Base-by-base conservation (phyloP, 1,284 basidiomycete genomes). In the Rhodotorula glutinis region DNA sequence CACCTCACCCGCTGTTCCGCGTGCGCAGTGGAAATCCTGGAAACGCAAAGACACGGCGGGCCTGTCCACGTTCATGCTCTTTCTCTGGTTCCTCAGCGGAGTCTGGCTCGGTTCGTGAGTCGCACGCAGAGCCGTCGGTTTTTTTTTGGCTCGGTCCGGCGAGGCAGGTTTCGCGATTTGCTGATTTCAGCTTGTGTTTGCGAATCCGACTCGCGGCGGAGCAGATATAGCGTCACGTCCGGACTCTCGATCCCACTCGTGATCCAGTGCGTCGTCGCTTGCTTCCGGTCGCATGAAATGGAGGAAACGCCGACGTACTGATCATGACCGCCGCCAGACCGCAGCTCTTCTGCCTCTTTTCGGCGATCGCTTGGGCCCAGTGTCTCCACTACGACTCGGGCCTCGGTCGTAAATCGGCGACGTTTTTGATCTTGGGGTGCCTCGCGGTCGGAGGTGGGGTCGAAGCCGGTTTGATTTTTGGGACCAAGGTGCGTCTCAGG, bases 301-400 rank as follows among this genome's bases (percentile, higher is more conserved):
- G n/a, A n/a, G n/a, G n/a, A n/a, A n/a, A n/a, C n/a, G n/a, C n/a
- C n/a, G n/a, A n/a, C n/a, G n/a, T 47, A 23, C 49, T 59, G 29
- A 57, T 7, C 23, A 4, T n/a, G 14, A 9, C 21, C 33, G 17
- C 13, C 3, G 49, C 9, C 57, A 63, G 66, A 58, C 67, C 67
- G 0, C 67, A 69, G n/a, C 21, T 29, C 2, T 68, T 68, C 58
- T 54, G 55, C 41, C 30, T 60, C 19, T 56, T 65, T 47, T 38
- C 67, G 1, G 55, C 60, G 2, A 41, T 69, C 57, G 59, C 62
- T 27, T 65, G 56, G 53, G 63, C 60, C 1, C 67, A 69, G 29
- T 60, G 63, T 49, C 33, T 69, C 10, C 41, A 62, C 53, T 69
- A 69, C 63, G 67, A 69, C 33, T 44, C 29, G n/a, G 17, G n/a